phyloP scores from a whole-genome alignment of 305 asterid species.

The Rubia occidens region DNA sequence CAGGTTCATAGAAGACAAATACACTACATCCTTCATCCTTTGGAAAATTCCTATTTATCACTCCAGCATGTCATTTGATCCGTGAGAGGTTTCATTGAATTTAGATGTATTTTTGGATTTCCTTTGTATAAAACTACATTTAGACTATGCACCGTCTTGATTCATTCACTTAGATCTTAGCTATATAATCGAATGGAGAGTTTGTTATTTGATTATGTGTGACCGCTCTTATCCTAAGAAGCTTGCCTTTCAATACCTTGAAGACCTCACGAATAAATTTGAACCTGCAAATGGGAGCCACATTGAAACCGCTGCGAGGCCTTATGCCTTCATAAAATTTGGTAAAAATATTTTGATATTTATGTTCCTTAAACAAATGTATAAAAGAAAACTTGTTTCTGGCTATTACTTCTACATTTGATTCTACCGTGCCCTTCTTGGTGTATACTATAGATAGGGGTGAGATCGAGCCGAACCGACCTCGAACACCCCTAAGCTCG shows the following conservation, averaged over 20 bases:
- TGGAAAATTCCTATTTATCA: background rate
- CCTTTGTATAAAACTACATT: background rate
- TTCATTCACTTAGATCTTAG: constrained; percentile 48
- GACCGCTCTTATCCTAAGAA: constrained; percentile 93
- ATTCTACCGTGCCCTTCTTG: constrained; percentile 13
- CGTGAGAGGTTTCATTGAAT: background rate
- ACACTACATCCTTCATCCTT: too few relatives aligned
- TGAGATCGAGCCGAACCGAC: too few relatives aligned
- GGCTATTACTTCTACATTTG: constrained; percentile 7
- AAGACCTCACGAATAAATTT: constrained; percentile 89
- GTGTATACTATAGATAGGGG: constrained; percentile 40
- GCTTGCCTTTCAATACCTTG: constrained; percentile 84
- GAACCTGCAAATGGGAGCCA: constrained; percentile 74
- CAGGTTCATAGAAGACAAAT: too few relatives aligned
- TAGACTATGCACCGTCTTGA: background rate
- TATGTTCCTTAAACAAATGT: background rate
- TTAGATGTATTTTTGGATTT: constrained; percentile 1
- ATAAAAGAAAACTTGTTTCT: background rate
- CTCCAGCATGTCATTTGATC: background rate
- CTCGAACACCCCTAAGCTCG: too few relatives aligned
- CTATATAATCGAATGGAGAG: constrained; percentile 70
- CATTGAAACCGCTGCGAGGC: constrained; percentile 97
- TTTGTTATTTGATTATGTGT: constrained; percentile 80
- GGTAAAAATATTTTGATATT: constrained; percentile 31
- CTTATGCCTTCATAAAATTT: constrained; percentile 88